Percentiles rank a stretch among this genome's conserved stretches.
Evolutionary conservation across 306 rosid genomes (phyloP).

Genomic region (Leucaena leucocephala): DNA sequence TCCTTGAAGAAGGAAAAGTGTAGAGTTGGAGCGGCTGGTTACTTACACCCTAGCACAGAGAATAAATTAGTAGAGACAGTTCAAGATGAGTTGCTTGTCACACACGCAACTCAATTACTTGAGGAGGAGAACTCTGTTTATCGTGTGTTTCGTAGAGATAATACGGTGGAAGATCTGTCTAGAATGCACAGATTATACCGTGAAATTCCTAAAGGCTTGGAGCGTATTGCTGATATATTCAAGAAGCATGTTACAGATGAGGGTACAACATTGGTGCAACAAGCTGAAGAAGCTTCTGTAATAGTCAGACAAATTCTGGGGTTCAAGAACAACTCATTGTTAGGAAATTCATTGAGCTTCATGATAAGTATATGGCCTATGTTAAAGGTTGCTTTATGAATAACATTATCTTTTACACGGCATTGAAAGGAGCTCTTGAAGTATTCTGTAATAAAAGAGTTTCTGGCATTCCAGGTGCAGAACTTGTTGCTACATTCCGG

Average conservation of each 20-base stretch:
- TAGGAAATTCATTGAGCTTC: slow-evolving; percentile 51
- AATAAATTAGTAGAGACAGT: neutral
- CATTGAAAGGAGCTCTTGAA: neutral
- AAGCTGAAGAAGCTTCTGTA: slow-evolving; percentile 22
- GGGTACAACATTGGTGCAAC: neutral
- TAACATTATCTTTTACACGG: slow-evolving; percentile 41
- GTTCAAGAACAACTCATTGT: neutral
- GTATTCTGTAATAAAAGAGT: neutral
- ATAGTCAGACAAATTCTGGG: slow-evolving; percentile 22
- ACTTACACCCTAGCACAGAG: neutral
- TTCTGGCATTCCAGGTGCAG: neutral
- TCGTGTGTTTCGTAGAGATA: neutral
- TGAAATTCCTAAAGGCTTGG: neutral
- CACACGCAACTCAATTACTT: neutral
- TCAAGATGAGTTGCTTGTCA: neutral
- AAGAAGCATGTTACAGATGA: neutral
- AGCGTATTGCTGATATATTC: neutral
- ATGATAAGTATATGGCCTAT: slow-evolving; percentile 56
- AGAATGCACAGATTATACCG: neutral
- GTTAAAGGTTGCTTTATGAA: slow-evolving; percentile 51
- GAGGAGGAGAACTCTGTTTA: neutral
- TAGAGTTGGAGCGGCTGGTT: neutral
- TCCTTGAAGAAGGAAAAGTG: neutral
- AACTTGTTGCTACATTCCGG: neutral
- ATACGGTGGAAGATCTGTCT: neutral